These are phyloP conservation scores for Candida koratica DNA, from an alignment of 805 yeast species.

Conservation along the genomic window DNA sequence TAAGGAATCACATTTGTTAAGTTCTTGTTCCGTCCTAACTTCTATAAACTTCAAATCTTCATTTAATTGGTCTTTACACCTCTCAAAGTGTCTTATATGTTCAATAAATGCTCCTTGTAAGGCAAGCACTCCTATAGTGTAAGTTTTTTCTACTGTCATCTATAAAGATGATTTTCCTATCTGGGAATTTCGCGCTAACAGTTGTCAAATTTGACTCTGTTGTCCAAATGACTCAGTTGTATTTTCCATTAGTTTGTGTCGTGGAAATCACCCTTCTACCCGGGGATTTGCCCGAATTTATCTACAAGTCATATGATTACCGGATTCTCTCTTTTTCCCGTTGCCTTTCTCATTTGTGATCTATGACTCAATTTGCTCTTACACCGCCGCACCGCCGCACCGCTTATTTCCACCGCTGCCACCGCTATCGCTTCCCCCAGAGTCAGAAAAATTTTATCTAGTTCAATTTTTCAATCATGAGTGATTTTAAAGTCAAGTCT, in stretches of 20 bases:
- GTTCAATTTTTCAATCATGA: conserved; percentile 1
- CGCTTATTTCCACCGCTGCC: no score
- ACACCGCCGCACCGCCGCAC: no score
- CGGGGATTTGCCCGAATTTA: no score
- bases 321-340: no score
- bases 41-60: conserved; percentile 35
- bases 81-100: conserved; percentile 51
- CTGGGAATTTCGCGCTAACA: conserved; percentile 3
- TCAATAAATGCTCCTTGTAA: conserved; percentile 78
- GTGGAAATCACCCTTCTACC: no score
- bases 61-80: conserved; percentile 19
- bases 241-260: no score
- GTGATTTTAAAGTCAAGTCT: conserved; percentile 53
- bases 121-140: conserved; percentile 62
- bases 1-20: conserved; percentile 51
- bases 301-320: no score
- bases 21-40: conserved; percentile 51
- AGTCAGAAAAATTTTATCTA: no score
- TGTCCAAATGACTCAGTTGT: no score
- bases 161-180: conserved; percentile 1
- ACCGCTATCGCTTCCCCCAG: no score
- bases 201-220: conserved; percentile 3
- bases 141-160: conserved; percentile 8
- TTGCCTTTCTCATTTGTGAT: no score
- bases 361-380: no score